Conservation (phyloP, 2,329 filamentous ascomycete species). For the Metarhizium brunneum region DNA sequence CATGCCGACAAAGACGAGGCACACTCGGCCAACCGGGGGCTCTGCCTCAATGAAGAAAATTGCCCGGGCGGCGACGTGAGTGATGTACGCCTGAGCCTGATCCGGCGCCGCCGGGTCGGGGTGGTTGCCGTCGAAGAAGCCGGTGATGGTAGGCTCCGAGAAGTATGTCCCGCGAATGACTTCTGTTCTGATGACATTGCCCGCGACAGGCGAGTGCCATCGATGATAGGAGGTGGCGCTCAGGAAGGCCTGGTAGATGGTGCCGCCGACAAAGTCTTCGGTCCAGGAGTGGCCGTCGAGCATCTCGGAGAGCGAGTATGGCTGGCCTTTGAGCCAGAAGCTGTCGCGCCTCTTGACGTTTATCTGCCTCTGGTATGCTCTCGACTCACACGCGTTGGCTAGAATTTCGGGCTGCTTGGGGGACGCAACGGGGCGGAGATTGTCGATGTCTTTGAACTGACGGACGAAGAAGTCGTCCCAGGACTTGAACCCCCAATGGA, state of each 20-base stretch:
- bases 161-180: conserved; percentile 59
- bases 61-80: conserved; percentile 55
- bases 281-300: conserved; percentile 45
- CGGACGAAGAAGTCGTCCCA: conserved; percentile 67
- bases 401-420: conserved; percentile 45
- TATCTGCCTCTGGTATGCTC: conserved; percentile 40
- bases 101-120: conserved; percentile 28
- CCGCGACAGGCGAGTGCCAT: conserved; percentile 60
- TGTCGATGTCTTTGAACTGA: conserved; percentile 36
- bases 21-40: conserved; percentile 56
- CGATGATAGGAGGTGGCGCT: conserved; percentile 60
- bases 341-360: conserved; percentile 45
- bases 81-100: conserved; percentile 51
- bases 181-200: conserved; percentile 47
- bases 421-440: conserved; percentile 42
- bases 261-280: conserved; percentile 49
- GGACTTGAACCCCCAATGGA: conserved; percentile 52
- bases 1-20: conserved; percentile 65
- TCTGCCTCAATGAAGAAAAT: conserved; percentile 64
- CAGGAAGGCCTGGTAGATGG: conserved; percentile 62
- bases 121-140: conserved; percentile 4
- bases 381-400: conserved; percentile 56
- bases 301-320: conserved; percentile 57
- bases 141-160: conserved; percentile 34
- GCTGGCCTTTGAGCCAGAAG: conserved; percentile 62